These are phyloP conservation scores for Trypanosomatidae sp. DNA, from an alignment of 208 protist species.

Conservation along the genomic window DNA sequence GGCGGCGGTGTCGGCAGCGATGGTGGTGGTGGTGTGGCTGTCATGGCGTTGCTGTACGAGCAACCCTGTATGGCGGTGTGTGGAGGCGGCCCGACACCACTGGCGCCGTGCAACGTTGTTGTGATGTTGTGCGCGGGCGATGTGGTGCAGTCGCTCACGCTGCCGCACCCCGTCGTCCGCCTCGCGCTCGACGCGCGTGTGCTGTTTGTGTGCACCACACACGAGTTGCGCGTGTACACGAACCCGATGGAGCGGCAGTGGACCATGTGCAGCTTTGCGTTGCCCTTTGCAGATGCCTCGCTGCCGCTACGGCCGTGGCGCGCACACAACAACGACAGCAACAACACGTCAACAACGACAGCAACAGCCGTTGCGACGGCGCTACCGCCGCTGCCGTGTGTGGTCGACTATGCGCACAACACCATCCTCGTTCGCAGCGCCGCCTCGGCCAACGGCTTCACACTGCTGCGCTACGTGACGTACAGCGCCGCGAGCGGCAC, in stretches of 20 bases:
- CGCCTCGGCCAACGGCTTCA: constrained; percentile 15
- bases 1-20: background rate
- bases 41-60: constrained; percentile 48
- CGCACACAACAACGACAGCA: background rate
- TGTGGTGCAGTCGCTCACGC: constrained; percentile 1
- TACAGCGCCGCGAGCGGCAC: background rate
- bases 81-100: constrained; percentile 35
- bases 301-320: background rate
- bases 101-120: constrained; percentile 13
- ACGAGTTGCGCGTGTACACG: constrained; percentile 17
- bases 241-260: constrained; percentile 17
- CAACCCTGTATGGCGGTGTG: constrained; percentile 42
- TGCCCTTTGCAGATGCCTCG: background rate
- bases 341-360: background rate
- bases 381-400: constrained; percentile 7
- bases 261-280: background rate
- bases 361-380: background rate
- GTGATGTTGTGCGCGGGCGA: constrained; percentile 8
- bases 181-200: constrained; percentile 17
- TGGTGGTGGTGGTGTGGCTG: constrained; percentile 20
- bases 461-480: constrained; percentile 25
- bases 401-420: constrained; percentile 32
- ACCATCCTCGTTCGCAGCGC: constrained; percentile 12
- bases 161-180: constrained; percentile 9
- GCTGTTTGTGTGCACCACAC: constrained; percentile 18